Conservation (phyloP, 352 stramenopile genomes). For the Aphanomyces cochlioides region DNA sequence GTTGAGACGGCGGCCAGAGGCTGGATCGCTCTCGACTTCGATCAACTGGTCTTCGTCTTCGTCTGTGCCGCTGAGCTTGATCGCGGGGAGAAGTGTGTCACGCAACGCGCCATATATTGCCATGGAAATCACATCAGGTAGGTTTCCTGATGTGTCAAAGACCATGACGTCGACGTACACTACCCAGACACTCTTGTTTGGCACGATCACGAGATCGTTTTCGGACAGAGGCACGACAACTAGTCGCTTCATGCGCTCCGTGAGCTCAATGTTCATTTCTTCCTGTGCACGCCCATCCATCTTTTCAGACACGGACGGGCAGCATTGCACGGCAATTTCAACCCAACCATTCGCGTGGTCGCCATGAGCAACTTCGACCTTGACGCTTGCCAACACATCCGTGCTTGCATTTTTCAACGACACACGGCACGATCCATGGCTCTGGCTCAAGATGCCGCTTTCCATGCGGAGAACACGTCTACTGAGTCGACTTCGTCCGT, state of each 20-base stretch:
- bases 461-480: conserved; percentile 63
- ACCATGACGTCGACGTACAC: conserved; percentile 74
- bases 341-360: conserved; percentile 50
- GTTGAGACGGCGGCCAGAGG: conserved; percentile 51
- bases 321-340: conserved; percentile 54
- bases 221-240: conserved; percentile 32
- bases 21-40: conserved; percentile 69
- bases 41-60: conserved; percentile 74
- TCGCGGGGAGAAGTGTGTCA: conserved; percentile 70
- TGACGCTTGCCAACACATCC: conserved; percentile 73
- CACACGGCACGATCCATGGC: conserved; percentile 69
- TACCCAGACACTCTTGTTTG: conserved; percentile 66
- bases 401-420: conserved; percentile 57
- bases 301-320: conserved; percentile 69
- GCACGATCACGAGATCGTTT: conserved; percentile 59
- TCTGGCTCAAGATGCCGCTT: conserved; percentile 68
- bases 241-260: conserved; percentile 60
- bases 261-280: conserved; percentile 75
- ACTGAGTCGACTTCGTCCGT: conserved; percentile 57
- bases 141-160: conserved; percentile 71
- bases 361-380: conserved; percentile 59
- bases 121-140: conserved; percentile 73
- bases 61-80: conserved; percentile 55
- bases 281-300: conserved; percentile 61
- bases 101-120: conserved; percentile 76